Percentiles rank a stretch among this genome's conserved stretches.
phyloP scores from a whole-genome alignment of 1,139 yeast species.

The Chernovozyma aurita region DNA sequence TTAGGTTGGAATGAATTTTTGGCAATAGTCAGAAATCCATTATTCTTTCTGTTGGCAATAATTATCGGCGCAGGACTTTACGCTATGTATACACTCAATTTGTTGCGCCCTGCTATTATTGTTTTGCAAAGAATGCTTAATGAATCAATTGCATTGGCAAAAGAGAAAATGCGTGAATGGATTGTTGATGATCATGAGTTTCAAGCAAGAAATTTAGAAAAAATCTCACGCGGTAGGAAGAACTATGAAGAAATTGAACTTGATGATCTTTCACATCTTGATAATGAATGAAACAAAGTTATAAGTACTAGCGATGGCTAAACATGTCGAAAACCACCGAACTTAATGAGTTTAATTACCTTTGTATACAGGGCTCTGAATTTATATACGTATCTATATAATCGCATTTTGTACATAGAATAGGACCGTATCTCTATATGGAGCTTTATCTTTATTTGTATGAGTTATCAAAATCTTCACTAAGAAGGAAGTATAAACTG shows the following conservation, averaged over 20 bases:
- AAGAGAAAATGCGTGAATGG: conserved; percentile 53
- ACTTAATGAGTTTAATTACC: too few species aligned
- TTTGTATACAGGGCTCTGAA: too few species aligned
- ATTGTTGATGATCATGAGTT: conserved; percentile 30
- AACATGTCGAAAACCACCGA: too few species aligned
- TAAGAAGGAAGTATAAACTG: too few species aligned
- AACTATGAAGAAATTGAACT: conserved; percentile 13
- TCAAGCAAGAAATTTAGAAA: conserved; percentile 23
- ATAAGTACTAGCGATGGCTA: too few species aligned
- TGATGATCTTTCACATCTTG: conserved; percentile 9
- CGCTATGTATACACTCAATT: conserved; percentile 63
- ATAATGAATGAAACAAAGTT: neutral
- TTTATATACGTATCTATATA: too few species aligned
- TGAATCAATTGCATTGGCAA: conserved; percentile 53
- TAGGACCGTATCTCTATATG: too few species aligned
- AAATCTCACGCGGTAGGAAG: conserved; percentile 11
- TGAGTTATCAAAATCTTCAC: too few species aligned
- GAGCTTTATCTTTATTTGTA: too few species aligned
- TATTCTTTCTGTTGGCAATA: conserved; percentile 59
- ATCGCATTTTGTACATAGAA: too few species aligned
- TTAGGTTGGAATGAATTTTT: conserved; percentile 96
- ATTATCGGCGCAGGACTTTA: conserved; percentile 58
- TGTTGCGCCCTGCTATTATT: conserved; percentile 70
- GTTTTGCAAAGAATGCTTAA: conserved; percentile 55
- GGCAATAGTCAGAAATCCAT: conserved; percentile 82